A percentile compares a stretch with the other conserved stretches of the same genome.
Conservation (phyloP, 345 rosid genomes). For the Ricinus communis region DNA sequence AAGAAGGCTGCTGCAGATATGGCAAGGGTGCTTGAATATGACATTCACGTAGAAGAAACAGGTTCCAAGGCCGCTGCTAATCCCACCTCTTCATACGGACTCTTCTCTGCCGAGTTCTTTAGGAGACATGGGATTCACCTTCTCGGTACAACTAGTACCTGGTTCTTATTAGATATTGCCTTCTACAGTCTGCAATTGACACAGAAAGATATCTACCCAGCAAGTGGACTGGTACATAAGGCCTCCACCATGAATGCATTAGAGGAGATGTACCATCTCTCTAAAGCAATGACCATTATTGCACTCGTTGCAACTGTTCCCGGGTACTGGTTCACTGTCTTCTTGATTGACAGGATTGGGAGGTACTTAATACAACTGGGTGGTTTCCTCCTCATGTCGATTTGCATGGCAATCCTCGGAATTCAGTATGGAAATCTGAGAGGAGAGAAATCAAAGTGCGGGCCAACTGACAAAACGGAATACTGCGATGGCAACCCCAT, state of each 20-base stretch:
- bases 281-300: conserved; percentile 54
- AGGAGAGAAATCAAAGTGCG: conserved; percentile 28
- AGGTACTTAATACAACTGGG: conserved; percentile 63
- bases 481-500: conserved; percentile 34
- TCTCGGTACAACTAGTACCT: conserved; percentile 60
- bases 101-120: conserved; percentile 48
- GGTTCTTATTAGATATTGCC: conserved; percentile 74
- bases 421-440: conserved; percentile 29
- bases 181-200: conserved; percentile 65
- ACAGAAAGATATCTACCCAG: conserved; percentile 66
- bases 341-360: conserved; percentile 57
- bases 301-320: conserved; percentile 66
- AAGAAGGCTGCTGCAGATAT: conserved; percentile 68
- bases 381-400: conserved; percentile 61
- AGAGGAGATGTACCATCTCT: conserved; percentile 52
- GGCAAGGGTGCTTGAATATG: conserved; percentile 55
- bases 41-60: conserved; percentile 19
- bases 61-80: not conserved
- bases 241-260: conserved; percentile 58
- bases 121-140: conserved; percentile 63
- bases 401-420: conserved; percentile 63
- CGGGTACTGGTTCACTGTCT: conserved; percentile 74
- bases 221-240: conserved; percentile 47
- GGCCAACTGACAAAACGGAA: conserved; percentile 1
- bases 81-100: conserved; percentile 34